Percentiles rank a stretch among this genome's conserved stretches.
phyloP scores from a whole-genome alignment of 345 rosid species.

The Raphanus sativus region DNA sequence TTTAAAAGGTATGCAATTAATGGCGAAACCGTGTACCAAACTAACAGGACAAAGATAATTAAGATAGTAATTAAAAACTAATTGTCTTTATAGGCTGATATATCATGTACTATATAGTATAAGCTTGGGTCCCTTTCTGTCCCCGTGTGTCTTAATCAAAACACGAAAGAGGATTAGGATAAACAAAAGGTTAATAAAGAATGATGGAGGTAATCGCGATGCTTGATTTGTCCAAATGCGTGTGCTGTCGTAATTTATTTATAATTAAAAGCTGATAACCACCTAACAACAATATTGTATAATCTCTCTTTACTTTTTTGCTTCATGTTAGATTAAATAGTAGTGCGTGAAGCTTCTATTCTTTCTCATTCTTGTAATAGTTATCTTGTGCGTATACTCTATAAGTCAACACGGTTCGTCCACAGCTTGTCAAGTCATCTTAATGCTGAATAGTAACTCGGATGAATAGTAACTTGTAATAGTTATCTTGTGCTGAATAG shows the following conservation, averaged over 20 bases:
- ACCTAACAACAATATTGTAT: slow-evolving; percentile 14
- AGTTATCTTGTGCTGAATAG: slow-evolving; percentile 19
- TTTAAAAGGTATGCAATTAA: slow-evolving; percentile 11
- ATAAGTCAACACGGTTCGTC: slow-evolving; percentile 1
- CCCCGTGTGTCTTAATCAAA: slow-evolving; percentile 27
- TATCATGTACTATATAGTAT: neutral
- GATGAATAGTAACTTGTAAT: too few species aligned
- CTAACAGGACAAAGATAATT: slow-evolving; percentile 13
- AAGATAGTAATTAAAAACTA: slow-evolving; percentile 31
- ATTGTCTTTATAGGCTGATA: slow-evolving; percentile 27
- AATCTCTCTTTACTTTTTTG: slow-evolving; percentile 1
- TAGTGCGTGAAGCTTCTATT: slow-evolving; percentile 29
- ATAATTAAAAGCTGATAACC: slow-evolving; percentile 30
- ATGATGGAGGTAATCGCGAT: slow-evolving; percentile 27
- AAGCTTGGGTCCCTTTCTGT: slow-evolving; percentile 23
- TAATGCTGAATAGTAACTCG: slow-evolving; percentile 1
- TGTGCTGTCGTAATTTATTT: slow-evolving; percentile 26
- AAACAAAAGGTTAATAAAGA: slow-evolving; percentile 5
- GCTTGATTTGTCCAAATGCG: slow-evolving; percentile 31
- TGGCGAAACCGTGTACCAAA: slow-evolving; percentile 32
- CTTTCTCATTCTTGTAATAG: neutral
- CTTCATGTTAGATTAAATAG: slow-evolving; percentile 3
- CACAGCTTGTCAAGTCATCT: slow-evolving; percentile 24
- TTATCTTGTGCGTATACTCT: slow-evolving; percentile 8
- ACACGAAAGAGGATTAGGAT: slow-evolving; percentile 16